phyloP scores from a whole-genome alignment of 176 grass and related monocot genomes.

The Carex kokanica region DNA sequence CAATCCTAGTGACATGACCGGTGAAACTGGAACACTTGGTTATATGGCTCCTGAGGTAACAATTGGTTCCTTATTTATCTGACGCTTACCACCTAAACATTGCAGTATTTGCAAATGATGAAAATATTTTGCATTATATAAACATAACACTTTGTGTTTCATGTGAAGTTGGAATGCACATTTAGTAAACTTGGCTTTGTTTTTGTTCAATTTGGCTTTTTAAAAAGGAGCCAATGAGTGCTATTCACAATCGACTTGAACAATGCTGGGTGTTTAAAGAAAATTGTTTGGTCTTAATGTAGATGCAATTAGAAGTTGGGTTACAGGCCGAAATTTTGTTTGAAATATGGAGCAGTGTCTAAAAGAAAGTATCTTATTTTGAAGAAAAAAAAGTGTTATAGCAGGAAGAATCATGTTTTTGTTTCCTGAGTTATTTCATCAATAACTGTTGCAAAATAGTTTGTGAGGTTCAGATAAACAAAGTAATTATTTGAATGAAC shows the following conservation, averaged over 20 bases:
- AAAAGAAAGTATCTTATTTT: not conserved
- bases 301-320: not conserved
- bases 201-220: not conserved
- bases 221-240: not conserved
- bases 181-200: not conserved
- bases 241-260: not conserved
- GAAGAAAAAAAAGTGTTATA: not conserved
- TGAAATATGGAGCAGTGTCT: not conserved
- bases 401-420: not conserved
- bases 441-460: not conserved
- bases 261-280: not conserved
- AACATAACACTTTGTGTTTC: not conserved
- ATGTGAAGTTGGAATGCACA: not conserved
- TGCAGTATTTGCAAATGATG: not conserved
- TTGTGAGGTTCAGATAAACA: not conserved
- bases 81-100: not conserved
- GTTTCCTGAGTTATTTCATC: not conserved
- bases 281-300: not conserved
- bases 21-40: conserved; percentile 98
- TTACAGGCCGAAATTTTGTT: not conserved
- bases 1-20: conserved; percentile 99
- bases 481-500: not conserved
- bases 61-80: not conserved
- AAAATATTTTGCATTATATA: not conserved
- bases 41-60: conserved; percentile 99